These are phyloP conservation scores for Shiraia bambusicola DNA, from an alignment of 2,329 filamentous ascomycete genomes.

Conservation along the genomic window DNA sequence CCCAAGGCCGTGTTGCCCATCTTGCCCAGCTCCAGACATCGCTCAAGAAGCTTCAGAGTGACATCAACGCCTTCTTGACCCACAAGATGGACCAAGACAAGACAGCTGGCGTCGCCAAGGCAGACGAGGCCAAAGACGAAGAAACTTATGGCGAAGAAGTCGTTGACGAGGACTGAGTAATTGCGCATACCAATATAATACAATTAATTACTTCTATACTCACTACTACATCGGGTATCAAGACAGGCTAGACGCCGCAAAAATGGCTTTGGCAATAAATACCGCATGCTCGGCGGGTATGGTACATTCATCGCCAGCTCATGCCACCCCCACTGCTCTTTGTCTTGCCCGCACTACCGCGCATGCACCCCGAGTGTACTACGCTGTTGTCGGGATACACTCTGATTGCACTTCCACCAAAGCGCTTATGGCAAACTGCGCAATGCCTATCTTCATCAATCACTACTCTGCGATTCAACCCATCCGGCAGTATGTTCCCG, in stretches of 20 bases:
- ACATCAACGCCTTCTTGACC: conserved; percentile 71
- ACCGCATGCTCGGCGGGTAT: too few relatives aligned
- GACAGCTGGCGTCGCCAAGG: conserved; percentile 42
- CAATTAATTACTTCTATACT: neutral
- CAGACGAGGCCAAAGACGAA: conserved; percentile 53
- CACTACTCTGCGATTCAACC: conserved; percentile 69
- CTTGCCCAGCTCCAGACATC: conserved; percentile 61
- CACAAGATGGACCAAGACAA: conserved; percentile 74
- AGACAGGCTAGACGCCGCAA: neutral
- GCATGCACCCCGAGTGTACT: conserved; percentile 53
- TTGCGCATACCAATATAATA: neutral
- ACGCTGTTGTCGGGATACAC: conserved; percentile 72
- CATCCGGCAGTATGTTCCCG: conserved; percentile 52
- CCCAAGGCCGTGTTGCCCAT: conserved; percentile 59
- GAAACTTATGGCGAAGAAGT: conserved; percentile 86
- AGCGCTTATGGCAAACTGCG: conserved; percentile 86
- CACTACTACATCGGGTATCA: neutral
- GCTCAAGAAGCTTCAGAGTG: conserved; percentile 61
- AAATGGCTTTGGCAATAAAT: too few relatives aligned
- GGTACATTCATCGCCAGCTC: neutral
- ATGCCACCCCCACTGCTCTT: conserved; percentile 3
- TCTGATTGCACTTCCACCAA: conserved; percentile 87
- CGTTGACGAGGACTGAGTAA: conserved; percentile 59
- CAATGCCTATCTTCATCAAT: conserved; percentile 88
- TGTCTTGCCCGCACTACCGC: conserved; percentile 30